Percentiles rank a stretch among this genome's conserved stretches.
Evolutionary conservation across 352 stramenopile species (phyloP).

Genomic region (Lagenidium giganteum): DNA sequence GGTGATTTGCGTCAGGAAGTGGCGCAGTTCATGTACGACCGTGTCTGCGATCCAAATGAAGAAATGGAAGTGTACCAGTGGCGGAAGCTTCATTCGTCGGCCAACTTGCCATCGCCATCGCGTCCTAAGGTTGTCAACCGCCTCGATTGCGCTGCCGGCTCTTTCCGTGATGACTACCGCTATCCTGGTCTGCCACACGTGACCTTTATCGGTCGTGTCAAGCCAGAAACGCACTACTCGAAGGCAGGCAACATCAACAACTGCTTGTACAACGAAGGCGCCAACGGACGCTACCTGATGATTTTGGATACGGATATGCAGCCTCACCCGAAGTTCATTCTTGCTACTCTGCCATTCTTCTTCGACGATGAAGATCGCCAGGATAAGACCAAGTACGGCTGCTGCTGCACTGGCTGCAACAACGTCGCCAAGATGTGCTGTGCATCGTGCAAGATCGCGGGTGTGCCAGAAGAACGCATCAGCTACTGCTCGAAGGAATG

Average conservation of each 20-base stretch:
- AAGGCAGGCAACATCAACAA: constrained; percentile 91
- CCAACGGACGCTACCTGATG: constrained; percentile 72
- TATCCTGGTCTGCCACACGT: constrained; percentile 79
- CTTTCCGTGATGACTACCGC: constrained; percentile 82
- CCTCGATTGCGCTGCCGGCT: constrained; percentile 67
- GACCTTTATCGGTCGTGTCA: constrained; percentile 74
- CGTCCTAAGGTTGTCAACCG: constrained; percentile 72
- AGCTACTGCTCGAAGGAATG: constrained; percentile 86
- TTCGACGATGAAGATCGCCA: constrained; percentile 81
- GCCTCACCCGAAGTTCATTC: constrained; percentile 78
- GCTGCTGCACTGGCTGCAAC: constrained; percentile 65
- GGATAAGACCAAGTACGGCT: constrained; percentile 76
- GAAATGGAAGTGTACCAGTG: constrained; percentile 86
- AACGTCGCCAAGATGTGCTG: constrained; percentile 85
- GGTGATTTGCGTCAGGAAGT: constrained; percentile 80
- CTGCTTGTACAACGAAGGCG: constrained; percentile 82
- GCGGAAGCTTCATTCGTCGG: constrained; percentile 81
- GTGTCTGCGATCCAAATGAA: constrained; percentile 80
- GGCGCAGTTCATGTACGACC: constrained; percentile 87
- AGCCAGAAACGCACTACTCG: constrained; percentile 67
- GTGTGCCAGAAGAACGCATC: constrained; percentile 79
- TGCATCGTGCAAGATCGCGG: constrained; percentile 78
- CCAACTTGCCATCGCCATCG: constrained; percentile 67
- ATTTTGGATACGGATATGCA: constrained; percentile 86
- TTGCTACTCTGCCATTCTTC: constrained; percentile 81